Evolutionary conservation across 2,329 filamentous ascomycete genomes (phyloP).

Genomic region (Ambrosiella beaveri): DNA sequence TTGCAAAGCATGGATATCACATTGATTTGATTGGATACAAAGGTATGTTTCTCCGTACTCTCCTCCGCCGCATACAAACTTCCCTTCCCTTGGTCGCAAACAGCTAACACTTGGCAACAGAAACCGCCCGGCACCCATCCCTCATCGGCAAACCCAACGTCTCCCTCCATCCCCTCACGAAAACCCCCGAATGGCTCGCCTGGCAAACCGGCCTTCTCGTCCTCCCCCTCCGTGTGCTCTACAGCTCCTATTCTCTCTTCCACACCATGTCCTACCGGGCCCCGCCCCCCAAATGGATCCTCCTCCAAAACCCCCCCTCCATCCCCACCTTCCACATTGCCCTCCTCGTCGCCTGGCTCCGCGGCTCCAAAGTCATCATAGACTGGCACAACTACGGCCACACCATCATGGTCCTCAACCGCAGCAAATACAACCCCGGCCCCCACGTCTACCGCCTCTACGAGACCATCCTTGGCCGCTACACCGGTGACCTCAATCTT

Average conservation of each 20-base stretch:
- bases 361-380: constrained; percentile 68
- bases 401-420: constrained; percentile 60
- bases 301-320: constrained; percentile 89
- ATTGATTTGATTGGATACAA: constrained; percentile 82
- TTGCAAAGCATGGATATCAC: constrained; percentile 61
- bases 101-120: constrained; percentile 23
- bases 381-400: constrained; percentile 99
- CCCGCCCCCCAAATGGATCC: constrained; percentile 62
- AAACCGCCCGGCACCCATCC: constrained; percentile 67
- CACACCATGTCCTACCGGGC: constrained; percentile 55
- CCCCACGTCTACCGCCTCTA: constrained; percentile 62
- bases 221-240: constrained; percentile 13
- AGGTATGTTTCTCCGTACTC: constrained; percentile 31
- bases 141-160: constrained; percentile 53
- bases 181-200: constrained; percentile 49
- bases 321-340: constrained; percentile 78
- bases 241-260: constrained; percentile 45
- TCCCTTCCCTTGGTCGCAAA: not conserved
- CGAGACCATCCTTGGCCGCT: constrained; percentile 52
- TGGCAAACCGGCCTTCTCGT: constrained; percentile 21
- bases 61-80: not conserved
- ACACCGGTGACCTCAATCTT: constrained; percentile 55
- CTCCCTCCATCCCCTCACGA: constrained; percentile 49
- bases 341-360: constrained; percentile 51
- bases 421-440: constrained; percentile 47